Conservation (phyloP, 73 alveolate species). For the Stentor roeselii region DNA sequence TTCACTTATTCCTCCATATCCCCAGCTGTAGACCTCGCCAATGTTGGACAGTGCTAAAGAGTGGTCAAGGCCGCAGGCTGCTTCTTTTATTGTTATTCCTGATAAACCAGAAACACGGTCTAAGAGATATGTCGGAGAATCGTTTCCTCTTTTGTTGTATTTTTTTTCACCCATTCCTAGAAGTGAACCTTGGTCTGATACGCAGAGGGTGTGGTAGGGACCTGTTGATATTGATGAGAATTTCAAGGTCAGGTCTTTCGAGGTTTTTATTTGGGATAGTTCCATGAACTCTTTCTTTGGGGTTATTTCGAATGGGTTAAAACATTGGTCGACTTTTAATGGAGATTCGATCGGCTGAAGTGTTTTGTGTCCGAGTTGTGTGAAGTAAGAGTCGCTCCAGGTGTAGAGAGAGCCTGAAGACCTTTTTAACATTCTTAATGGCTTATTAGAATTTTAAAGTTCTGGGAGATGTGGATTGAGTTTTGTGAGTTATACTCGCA, state of each 20-base stretch:
- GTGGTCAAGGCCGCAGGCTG: background rate
- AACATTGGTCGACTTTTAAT: background rate
- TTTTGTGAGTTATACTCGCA: too few species aligned
- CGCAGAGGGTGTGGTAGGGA: background rate
- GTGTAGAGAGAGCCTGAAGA: background rate
- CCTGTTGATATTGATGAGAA: background rate
- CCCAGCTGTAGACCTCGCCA: constrained; percentile 17
- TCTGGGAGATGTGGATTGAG: too few species aligned
- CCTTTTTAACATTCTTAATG: background rate
- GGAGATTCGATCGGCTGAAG: background rate
- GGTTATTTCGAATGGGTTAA: background rate
- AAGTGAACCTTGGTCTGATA: background rate
- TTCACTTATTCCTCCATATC: constrained; percentile 17
- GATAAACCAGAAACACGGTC: background rate
- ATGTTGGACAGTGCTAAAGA: background rate
- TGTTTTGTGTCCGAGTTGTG: background rate
- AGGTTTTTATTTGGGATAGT: background rate
- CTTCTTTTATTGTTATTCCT: background rate
- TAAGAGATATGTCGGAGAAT: background rate
- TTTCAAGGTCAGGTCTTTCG: background rate
- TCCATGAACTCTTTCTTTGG: background rate
- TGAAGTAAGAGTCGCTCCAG: background rate
- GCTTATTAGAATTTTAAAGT: too few species aligned
- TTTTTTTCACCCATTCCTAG: background rate
- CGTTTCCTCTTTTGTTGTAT: background rate